These are phyloP conservation scores for Ganoderma sinense DNA, from an alignment of 1,284 basidiomycete genomes.

Conservation along the genomic window DNA sequence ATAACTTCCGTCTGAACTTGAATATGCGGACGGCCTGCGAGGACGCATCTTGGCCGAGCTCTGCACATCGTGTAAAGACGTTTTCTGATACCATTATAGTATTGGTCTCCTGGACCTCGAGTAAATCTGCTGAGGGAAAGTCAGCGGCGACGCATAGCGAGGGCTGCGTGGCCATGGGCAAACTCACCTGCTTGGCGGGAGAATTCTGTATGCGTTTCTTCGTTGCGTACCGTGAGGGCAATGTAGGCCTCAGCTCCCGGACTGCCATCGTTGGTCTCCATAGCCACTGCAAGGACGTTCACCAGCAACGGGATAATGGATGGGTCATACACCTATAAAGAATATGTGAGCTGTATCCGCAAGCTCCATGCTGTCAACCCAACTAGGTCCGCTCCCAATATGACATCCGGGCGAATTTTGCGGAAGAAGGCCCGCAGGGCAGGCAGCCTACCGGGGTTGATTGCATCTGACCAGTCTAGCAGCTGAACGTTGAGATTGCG, in stretches of 20 bases:
- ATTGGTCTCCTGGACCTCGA: constrained; percentile 11
- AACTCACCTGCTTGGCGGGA: constrained; percentile 46
- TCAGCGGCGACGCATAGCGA: not conserved
- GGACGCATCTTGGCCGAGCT: constrained; percentile 21
- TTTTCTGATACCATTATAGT: constrained; percentile 11
- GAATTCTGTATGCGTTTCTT: constrained; percentile 51
- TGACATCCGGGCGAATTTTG: constrained; percentile 56
- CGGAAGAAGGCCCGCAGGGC: constrained; percentile 45
- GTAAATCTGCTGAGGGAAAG: constrained; percentile 9
- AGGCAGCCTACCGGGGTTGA: constrained; percentile 40
- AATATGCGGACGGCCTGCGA: constrained; percentile 20
- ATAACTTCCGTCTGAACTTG: constrained; percentile 9
- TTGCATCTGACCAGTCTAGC: constrained; percentile 72
- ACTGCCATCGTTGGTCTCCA: constrained; percentile 38
- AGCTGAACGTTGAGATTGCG: constrained; percentile 49
- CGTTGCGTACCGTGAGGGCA: constrained; percentile 63
- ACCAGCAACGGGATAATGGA: constrained; percentile 65
- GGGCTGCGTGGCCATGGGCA: not conserved
- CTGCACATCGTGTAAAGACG: constrained; percentile 23
- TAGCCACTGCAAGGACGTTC: constrained; percentile 55
- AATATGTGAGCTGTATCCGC: not conserved
- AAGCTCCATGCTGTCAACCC: constrained; percentile 13
- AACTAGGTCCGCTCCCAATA: constrained; percentile 79
- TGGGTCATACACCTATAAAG: constrained; percentile 71
- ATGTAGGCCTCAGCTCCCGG: constrained; percentile 50